phyloP scores from a whole-genome alignment of 257 asterid species.

The Nicotiana sylvestris region DNA sequence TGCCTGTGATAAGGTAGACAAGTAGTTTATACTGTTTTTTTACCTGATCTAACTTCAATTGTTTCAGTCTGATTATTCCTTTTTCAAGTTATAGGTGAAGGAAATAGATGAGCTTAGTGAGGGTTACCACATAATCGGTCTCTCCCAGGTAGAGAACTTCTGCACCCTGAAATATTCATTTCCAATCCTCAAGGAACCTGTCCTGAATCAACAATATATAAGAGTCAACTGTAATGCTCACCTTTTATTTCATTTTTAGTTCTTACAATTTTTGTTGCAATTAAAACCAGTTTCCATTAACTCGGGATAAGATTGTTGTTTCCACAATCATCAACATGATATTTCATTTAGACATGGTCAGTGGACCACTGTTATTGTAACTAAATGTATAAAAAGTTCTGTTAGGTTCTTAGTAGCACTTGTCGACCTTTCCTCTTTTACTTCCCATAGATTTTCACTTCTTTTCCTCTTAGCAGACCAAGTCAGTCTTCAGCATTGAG shows the following conservation, averaged over 20 bases:
- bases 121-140: conserved; percentile 72
- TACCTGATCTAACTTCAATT: conserved; percentile 20
- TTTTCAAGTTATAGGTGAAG: conserved; percentile 54
- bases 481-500: too few species aligned
- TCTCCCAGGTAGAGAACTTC: conserved; percentile 62
- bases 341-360: too few species aligned
- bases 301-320: not conserved
- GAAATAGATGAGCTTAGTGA: conserved; percentile 61
- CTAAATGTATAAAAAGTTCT: too few species aligned
- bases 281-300: not conserved
- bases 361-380: too few species aligned
- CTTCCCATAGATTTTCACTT: too few species aligned
- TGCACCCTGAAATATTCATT: not conserved
- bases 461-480: too few species aligned
- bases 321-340: not conserved
- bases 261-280: not conserved
- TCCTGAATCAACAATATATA: not conserved
- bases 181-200: not conserved
- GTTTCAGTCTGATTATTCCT: conserved; percentile 13
- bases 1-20: conserved; percentile 76
- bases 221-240: not conserved
- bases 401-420: too few species aligned
- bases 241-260: not conserved
- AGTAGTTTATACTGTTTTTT: conserved; percentile 20
- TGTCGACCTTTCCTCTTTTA: too few species aligned